Conservation (phyloP, 108 stramenopile genomes). For the Skeletonema potamos region DNA sequence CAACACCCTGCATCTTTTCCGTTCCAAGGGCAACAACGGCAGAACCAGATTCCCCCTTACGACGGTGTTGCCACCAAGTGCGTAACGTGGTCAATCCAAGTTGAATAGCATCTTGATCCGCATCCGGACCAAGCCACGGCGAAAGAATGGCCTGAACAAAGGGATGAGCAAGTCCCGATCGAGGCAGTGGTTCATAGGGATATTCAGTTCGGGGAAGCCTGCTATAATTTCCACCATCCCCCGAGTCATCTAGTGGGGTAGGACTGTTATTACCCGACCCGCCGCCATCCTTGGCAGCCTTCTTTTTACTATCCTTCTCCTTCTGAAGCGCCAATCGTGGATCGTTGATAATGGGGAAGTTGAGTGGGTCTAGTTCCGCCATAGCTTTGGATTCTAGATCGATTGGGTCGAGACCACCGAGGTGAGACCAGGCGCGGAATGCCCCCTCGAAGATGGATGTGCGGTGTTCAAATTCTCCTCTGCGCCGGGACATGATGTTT, state of each 20-base stretch:
- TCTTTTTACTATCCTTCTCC: background rate
- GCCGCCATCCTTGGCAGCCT: conserved; percentile 25
- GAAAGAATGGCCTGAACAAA: conserved; percentile 88
- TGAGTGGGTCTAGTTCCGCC: conserved; percentile 72
- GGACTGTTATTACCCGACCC: background rate
- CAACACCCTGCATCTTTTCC: conserved; percentile 90
- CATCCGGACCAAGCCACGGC: conserved; percentile 90
- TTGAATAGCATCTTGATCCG: conserved; percentile 87
- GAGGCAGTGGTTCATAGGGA: conserved; percentile 88
- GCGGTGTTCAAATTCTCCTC: conserved; percentile 92
- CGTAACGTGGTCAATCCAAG: conserved; percentile 83
- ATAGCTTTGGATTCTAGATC: conserved; percentile 63
- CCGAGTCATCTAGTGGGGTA: background rate
- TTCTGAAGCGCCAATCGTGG: conserved; percentile 27
- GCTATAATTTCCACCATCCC: background rate
- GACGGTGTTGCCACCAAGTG: conserved; percentile 93
- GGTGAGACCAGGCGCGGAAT: conserved; percentile 89
- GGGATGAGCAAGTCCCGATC: conserved; percentile 83
- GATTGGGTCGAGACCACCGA: conserved; percentile 82
- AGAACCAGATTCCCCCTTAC: conserved; percentile 86
- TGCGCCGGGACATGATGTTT: conserved; percentile 73
- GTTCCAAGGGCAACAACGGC: conserved; percentile 85
- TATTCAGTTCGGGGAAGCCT: conserved; percentile 51
- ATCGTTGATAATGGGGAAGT: conserved; percentile 66
- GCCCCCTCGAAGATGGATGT: conserved; percentile 94